Percentiles rank a stretch among this genome's conserved stretches.
Conservation (phyloP, 345 rosid species). For the Arabidopsis arenosa region DNA sequence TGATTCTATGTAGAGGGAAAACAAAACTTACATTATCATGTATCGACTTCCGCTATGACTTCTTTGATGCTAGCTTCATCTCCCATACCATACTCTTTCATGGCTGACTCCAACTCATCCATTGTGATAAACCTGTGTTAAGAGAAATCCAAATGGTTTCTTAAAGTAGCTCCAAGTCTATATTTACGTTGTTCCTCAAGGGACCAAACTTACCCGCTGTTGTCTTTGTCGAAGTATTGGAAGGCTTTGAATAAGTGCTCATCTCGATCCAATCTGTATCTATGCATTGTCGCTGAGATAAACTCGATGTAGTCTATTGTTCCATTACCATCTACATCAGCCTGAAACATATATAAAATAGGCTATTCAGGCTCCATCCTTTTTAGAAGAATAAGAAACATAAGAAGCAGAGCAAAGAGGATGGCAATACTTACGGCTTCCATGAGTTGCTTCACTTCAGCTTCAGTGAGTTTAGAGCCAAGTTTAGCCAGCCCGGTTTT, state of each 20-base stretch:
- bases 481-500: conserved; percentile 68
- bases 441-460: conserved; percentile 85
- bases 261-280: conserved; percentile 66
- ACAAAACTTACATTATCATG: conserved; percentile 70
- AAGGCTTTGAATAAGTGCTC: conserved; percentile 82
- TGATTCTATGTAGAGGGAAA: background rate
- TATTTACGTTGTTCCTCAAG: background rate
- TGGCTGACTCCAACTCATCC: conserved; percentile 82
- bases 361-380: background rate
- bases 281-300: conserved; percentile 83
- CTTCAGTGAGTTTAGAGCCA: conserved; percentile 76
- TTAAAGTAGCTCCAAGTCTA: background rate
- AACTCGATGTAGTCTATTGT: conserved; percentile 85
- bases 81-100: conserved; percentile 85
- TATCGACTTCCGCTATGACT: conserved; percentile 81
- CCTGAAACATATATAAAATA: conserved; percentile 43
- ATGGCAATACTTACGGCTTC: conserved; percentile 65
- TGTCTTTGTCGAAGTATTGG: conserved; percentile 76
- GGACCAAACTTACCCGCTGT: conserved; percentile 56
- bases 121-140: conserved; percentile 65
- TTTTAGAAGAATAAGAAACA: background rate
- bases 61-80: conserved; percentile 78
- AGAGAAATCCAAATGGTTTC: conserved; percentile 1
- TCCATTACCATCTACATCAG: conserved; percentile 90
- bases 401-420: background rate